Conservation (phyloP, 2,329 filamentous ascomycete genomes). For the Nemania serpens region DNA sequence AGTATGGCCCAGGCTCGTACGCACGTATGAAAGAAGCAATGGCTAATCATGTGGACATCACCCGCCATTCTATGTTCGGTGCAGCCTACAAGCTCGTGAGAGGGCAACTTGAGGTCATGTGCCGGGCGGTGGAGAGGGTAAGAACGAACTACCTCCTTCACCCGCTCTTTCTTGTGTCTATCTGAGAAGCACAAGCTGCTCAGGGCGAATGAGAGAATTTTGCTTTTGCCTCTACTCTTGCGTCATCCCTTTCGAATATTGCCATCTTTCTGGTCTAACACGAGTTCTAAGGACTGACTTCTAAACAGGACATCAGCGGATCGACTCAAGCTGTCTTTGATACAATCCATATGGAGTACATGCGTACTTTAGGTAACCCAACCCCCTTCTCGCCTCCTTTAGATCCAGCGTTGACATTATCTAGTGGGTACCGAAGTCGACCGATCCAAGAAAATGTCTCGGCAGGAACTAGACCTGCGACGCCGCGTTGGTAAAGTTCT, state of each 20-base stretch:
- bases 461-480: slow-evolving; percentile 24
- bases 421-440: slow-evolving; percentile 29
- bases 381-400: background rate
- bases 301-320: slow-evolving; percentile 19
- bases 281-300: background rate
- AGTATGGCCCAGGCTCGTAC: slow-evolving; percentile 52
- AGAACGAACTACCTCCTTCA: slow-evolving; percentile 15
- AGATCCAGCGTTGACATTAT: slow-evolving; percentile 15
- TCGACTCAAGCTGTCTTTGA: slow-evolving; percentile 24
- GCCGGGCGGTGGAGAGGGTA: slow-evolving; percentile 21
- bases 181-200: too few relatives aligned
- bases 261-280: too few relatives aligned
- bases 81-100: slow-evolving; percentile 49
- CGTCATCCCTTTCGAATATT: too few relatives aligned
- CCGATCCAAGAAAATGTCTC: slow-evolving; percentile 10
- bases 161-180: background rate
- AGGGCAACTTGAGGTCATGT: slow-evolving; percentile 46
- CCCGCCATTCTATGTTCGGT: slow-evolving; percentile 55
- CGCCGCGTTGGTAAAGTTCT: slow-evolving; percentile 15
- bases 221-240: too few relatives aligned
- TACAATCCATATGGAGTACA: slow-evolving; percentile 29
- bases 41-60: slow-evolving; percentile 47
- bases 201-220: too few relatives aligned
- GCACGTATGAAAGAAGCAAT: slow-evolving; percentile 58
- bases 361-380: slow-evolving; percentile 32